Base-by-base conservation (phyloP, 768 basidiomycete genomes). In the Strobilomyces dryophilus region DNA sequence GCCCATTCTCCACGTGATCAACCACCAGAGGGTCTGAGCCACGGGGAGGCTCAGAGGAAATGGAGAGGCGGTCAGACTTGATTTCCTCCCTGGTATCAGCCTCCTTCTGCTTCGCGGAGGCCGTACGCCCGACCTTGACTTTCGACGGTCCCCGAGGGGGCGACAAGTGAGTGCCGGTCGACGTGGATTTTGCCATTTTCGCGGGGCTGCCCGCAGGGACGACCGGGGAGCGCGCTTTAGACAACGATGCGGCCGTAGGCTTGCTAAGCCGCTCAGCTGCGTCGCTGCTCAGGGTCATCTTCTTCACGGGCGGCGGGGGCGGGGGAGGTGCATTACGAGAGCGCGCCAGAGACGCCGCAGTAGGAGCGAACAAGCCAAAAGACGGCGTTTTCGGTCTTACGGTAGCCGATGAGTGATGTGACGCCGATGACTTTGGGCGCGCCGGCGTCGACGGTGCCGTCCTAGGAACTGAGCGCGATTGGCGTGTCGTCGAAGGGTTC, bases 171-270 rank as follows among this genome's bases (percentile, higher is more conserved):
- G 65, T 56, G 48, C 71, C 72, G 31, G 59, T 20, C 49, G 67
- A 51, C 43, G 66, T 56, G 20, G 72, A 60, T 43, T 72, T 64
- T 10, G 66, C 53, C 11, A 76, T 55, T 40, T 55, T 60, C 5
- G 62, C 51, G 32, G 67, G 61, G 24, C 59, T 63, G 12, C 55
- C 43, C 37, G 26, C 46, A 31, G 56, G 14, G 24, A 61, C 45
- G 8, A 44, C 61, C 4, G 67, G 56, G n/a, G 73, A 56, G 17
- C 83, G 78, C 20, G 79, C 80, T 64, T 81, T 85, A 21, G 82
- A 82, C 53, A 87, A 64, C 2, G 87, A 88, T 26, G 89, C 85
- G 10, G 88, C 87, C 1, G 89, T 91, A n/a, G 89, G 89, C 67
- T 89, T 89, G 68, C 81, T 88, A 40, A 91, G 73, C 47, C 89